Conservation (phyloP, 176 grass and related monocot genomes). For the Miscanthus lutarioriparius region DNA sequence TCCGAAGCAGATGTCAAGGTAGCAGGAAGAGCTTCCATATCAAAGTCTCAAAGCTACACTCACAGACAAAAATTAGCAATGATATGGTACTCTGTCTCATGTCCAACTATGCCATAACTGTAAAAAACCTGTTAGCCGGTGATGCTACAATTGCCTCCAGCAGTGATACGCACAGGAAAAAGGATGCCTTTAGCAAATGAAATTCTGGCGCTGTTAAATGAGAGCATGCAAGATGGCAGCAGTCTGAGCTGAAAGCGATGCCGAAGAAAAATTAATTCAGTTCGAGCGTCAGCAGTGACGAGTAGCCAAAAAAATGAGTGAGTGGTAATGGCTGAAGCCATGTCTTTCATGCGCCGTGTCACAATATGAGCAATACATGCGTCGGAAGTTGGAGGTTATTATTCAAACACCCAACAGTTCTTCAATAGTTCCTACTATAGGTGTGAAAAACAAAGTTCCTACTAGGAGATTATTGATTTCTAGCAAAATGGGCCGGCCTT, state of each 20-base stretch:
- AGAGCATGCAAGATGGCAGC: background rate
- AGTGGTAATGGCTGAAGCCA: conserved; percentile 16
- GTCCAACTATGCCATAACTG: background rate
- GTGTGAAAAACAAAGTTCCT: no score
- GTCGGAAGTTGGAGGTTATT: background rate
- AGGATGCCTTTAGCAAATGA: no score
- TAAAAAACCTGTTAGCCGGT: background rate
- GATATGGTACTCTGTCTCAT: background rate
- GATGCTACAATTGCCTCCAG: conserved; percentile 7
- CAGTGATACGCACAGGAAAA: background rate
- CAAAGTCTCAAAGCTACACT: background rate
- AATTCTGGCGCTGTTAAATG: background rate
- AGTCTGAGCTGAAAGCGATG: background rate
- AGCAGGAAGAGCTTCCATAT: conserved; percentile 40
- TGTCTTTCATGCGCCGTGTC: background rate
- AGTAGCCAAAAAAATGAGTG: background rate
- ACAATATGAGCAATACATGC: background rate
- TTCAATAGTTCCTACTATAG: background rate
- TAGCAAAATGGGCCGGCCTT: background rate
- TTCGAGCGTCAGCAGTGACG: conserved; percentile 42
- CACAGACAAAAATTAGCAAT: background rate
- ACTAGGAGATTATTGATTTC: background rate
- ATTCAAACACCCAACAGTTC: background rate
- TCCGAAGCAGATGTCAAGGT: conserved; percentile 32
- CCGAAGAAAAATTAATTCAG: background rate